Percentiles rank a stretch among this genome's conserved stretches.
phyloP scores from a whole-genome alignment of 805 yeast species.

The Teunomyces atbi region DNA sequence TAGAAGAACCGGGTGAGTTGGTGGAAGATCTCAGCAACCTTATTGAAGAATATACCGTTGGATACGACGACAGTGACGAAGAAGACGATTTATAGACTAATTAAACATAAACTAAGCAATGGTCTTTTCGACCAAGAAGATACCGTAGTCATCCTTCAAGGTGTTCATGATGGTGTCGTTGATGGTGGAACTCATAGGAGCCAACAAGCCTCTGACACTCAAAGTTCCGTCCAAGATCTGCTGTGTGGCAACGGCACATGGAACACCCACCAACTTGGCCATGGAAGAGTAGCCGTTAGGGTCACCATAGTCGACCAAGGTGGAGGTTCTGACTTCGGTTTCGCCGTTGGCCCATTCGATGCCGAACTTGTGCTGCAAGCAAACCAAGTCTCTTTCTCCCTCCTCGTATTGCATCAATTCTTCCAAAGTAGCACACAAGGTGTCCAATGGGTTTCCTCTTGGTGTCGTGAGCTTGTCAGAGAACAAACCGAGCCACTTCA shows the following conservation, averaged over 20 bases:
- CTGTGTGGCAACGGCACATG: conserved; percentile 93
- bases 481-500: conserved; percentile 93
- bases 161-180: conserved; percentile 89
- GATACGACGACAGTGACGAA: conserved; percentile 46
- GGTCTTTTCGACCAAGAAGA: conserved; percentile 73
- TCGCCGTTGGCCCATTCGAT: conserved; percentile 94
- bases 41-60: conserved; percentile 49
- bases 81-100: conserved; percentile 30
- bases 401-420: conserved; percentile 93
- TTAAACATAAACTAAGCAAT: background rate
- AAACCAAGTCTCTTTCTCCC: conserved; percentile 93
- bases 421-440: conserved; percentile 95
- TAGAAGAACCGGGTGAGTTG: conserved; percentile 55
- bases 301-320: conserved; percentile 91
- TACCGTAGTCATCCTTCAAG: conserved; percentile 85
- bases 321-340: conserved; percentile 89
- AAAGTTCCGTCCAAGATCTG: conserved; percentile 80
- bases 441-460: conserved; percentile 92
- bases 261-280: conserved; percentile 98
- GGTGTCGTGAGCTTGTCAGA: conserved; percentile 75
- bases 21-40: conserved; percentile 47
- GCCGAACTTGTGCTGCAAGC: conserved; percentile 96
- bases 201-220: conserved; percentile 79
- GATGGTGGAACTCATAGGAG: conserved; percentile 89
- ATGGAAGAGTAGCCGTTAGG: conserved; percentile 89